Percentiles rank a stretch among this genome's conserved stretches.
These are phyloP conservation scores for Oxyria digyna DNA, from an alignment of 148 eudicot genomes.

Conservation along the genomic window DNA sequence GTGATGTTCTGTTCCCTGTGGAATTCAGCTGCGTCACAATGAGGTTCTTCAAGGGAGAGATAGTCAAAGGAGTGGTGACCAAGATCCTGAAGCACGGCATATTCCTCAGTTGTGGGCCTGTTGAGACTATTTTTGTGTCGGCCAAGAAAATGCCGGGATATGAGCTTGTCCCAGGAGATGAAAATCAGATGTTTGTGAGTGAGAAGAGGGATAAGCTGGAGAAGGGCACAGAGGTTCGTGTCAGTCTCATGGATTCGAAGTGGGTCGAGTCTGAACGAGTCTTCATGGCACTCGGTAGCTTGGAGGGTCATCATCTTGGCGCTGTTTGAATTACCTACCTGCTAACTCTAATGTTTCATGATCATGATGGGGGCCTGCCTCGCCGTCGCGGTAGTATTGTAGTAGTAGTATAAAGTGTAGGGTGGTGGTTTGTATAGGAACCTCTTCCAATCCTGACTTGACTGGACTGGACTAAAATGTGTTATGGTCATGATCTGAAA, in stretches of 20 bases:
- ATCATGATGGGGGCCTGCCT: too few species aligned
- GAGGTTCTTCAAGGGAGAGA: conserved; percentile 46
- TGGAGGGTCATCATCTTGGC: conserved; percentile 58
- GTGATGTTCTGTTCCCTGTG: conserved; percentile 66
- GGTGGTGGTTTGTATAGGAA: too few species aligned
- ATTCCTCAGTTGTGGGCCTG: conserved; percentile 56
- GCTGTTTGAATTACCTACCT: too few species aligned
- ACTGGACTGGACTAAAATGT: too few species aligned
- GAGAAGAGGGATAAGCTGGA: conserved; percentile 48
- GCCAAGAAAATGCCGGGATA: conserved; percentile 57
- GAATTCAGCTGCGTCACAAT: conserved; percentile 48
- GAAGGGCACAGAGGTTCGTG: conserved; percentile 41
- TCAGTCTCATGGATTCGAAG: conserved; percentile 36
- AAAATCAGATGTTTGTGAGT: conserved; percentile 51
- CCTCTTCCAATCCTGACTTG: too few species aligned
- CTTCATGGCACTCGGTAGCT: conserved; percentile 46
- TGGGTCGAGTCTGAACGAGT: conserved; percentile 54
- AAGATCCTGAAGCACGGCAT: conserved; percentile 58
- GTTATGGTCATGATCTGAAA: too few species aligned
- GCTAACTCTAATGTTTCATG: too few species aligned
- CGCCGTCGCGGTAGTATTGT: too few species aligned
- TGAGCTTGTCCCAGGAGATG: conserved; percentile 43
- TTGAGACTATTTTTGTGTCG: conserved; percentile 45
- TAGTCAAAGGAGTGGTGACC: conserved; percentile 50
- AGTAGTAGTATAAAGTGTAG: too few species aligned